Conservation (phyloP, 805 yeast species). For the Wickerhamiella azyma region DNA sequence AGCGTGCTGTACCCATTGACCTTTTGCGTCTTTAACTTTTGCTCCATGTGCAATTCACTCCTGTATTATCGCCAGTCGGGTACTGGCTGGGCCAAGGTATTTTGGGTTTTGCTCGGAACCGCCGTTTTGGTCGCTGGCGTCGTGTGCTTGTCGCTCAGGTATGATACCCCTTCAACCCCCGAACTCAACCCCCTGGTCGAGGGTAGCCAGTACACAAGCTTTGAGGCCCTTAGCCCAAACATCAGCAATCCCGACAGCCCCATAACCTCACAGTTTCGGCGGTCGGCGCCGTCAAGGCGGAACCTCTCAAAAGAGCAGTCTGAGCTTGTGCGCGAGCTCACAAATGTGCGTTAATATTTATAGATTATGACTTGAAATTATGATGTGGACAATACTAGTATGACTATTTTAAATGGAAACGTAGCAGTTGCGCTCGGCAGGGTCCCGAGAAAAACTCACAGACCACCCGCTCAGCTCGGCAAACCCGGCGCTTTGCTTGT, state of each 20-base stretch:
- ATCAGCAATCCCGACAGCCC: constrained; percentile 17
- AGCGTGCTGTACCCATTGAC: constrained; percentile 73
- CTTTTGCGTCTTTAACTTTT: constrained; percentile 67
- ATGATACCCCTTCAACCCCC: neutral
- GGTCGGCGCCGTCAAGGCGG: constrained; percentile 22
- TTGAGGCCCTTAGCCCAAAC: constrained; percentile 18
- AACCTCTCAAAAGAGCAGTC: constrained; percentile 40
- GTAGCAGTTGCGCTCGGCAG: constrained; percentile 11
- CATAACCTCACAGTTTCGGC: neutral
- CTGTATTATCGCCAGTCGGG: constrained; percentile 38
- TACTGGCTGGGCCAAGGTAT: constrained; percentile 26
- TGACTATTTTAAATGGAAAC: neutral
- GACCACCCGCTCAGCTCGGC: constrained; percentile 12
- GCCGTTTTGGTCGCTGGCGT: constrained; percentile 42
- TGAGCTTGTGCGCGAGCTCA: constrained; percentile 36
- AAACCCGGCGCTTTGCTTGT: constrained; percentile 6
- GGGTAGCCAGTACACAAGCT: constrained; percentile 20
- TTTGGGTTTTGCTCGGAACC: constrained; percentile 38
- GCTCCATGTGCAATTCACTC: constrained; percentile 52
- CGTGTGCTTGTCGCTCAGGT: constrained; percentile 21
- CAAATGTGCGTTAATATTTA: constrained; percentile 11
- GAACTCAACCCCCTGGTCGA: constrained; percentile 9
- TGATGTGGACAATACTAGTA: too few relatives aligned
- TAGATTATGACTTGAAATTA: too few relatives aligned
- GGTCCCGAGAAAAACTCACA: constrained; percentile 10